Base-by-base conservation (phyloP, 2,329 filamentous ascomycete genomes). In the Ophiostoma fasciatum region DNA sequence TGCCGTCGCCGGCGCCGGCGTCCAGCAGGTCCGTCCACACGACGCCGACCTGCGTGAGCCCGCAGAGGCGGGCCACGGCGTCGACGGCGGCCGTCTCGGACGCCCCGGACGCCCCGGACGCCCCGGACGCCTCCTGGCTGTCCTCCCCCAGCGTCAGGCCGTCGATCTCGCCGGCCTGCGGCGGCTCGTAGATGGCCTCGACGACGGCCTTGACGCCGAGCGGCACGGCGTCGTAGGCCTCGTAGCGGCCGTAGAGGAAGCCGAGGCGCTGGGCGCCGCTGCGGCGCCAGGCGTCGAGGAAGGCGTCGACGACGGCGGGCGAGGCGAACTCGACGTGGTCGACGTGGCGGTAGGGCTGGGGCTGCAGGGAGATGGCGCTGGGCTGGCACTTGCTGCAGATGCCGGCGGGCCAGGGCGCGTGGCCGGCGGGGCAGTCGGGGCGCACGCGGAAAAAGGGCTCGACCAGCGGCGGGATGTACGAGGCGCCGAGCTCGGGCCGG, bases 331-430 rank as follows among this genome's bases (percentile, higher is more conserved):
- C 92, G 44, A 98, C 90, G 55, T 98, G 90, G 50, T 98, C 90
- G 4, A 98, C 87, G 82, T 90, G 94, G 35, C 90, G 83, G 56
- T 88, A 98, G 15, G 79, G 69, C 56, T 98, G 90, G 5, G 85
- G 84, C 52, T 96, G 87, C 36, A 98, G 63, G 10, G 84, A 94
- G 52, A 98, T 98, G 38, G 90, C 88, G 45, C 88, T 94, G 7
- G 90, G 90, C 53, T 98, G 92, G 49, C 90, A 98, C 56, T 96
- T 98, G 40, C 83, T 92, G 62, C 90, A 98, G 46, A 98, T 96
- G 13, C 90, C 90, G 48, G 92, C 85, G 4, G 90, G 90, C 77
- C 90, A 98, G 28, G 79, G 74, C 14, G 85, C 79, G 58, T 98
- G 90, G 3, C 90, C 90, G 0, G 85, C 87, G 1, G 92, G 88